phyloP scores from a whole-genome alignment of 164 flowering plant genomes.

The Echeveria elegans region DNA sequence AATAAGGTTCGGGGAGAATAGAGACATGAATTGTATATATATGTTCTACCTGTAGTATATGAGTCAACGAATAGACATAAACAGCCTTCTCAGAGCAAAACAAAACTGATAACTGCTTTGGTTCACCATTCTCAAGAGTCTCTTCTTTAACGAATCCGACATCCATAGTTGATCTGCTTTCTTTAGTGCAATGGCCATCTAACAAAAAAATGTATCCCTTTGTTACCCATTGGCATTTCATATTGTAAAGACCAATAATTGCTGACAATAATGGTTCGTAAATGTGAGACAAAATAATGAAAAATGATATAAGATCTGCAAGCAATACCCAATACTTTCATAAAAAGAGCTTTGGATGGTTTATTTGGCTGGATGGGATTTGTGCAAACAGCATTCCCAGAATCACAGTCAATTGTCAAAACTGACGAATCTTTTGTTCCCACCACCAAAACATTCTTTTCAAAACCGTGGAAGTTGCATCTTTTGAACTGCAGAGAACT shows the following conservation, averaged over 20 bases:
- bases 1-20: background rate
- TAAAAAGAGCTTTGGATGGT: constrained; percentile 58
- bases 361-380: constrained; percentile 51
- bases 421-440: constrained; percentile 76
- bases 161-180: constrained; percentile 19
- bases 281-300: background rate
- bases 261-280: background rate
- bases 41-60: constrained; percentile 52
- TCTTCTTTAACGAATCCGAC: constrained; percentile 22
- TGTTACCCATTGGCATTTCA: constrained; percentile 5
- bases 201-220: constrained; percentile 8
- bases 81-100: constrained; percentile 80
- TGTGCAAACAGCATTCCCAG: constrained; percentile 47
- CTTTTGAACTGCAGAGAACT: constrained; percentile 53
- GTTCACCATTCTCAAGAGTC: constrained; percentile 20
- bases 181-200: constrained; percentile 33
- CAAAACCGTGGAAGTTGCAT: constrained; percentile 64
- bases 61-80: constrained; percentile 59
- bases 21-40: constrained; percentile 5
- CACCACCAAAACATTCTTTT: constrained; percentile 59
- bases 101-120: constrained; percentile 38
- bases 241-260: background rate
- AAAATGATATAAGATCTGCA: background rate
- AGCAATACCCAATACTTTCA: constrained; percentile 56
- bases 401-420: constrained; percentile 59